Base-by-base conservation (phyloP, 2,329 filamentous ascomycete genomes). In the Emericellopsis atlantica region DNA sequence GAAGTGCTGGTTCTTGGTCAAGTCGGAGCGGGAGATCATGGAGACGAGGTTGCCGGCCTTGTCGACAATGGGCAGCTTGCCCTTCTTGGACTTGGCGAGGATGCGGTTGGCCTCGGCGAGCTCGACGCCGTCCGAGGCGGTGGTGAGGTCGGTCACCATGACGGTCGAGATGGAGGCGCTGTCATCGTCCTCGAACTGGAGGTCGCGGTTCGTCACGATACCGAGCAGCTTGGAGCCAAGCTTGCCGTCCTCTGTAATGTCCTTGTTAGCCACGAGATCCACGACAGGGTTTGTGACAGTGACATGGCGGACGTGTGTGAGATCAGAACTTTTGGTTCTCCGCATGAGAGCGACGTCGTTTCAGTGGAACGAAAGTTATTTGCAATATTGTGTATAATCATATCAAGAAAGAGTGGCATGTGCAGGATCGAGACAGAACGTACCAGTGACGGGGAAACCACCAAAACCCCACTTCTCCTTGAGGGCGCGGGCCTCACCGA, bases 341-440 rank as follows among this genome's bases (percentile, higher is more conserved):
- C 21, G 36, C 39, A 40, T 40, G 15, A 33, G 74, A 86, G 84
- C 76, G 75, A 47, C 74, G 81, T 84, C 83, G 77, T 81, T 93
- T 75, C 86, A 87, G 92, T 90, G 90, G 92, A 98, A 98, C 92
- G 92, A 98, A 98, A 98, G 92, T 96, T 96, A 95, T 84, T 77
- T 69, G 68, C 66, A 70, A 75, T 72, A 70, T 66, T 73, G 70
- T 77, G 72, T 76, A 73, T 86, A 92, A 95, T 95, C 85, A 88
- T 65, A 58, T 43, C 14, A 39, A 44, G 32, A 23, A 40, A 35
- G 32, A 40, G 26, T 36, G 41, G 33, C 9, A 22, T 35, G 38
- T 23, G 37, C 40, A 44, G 32, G 36, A 49, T 37, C 43, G 41
- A 44, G 32, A 47, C 48, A 44, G 45, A 45, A 72, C 90, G 75